Percentiles rank a stretch among this genome's conserved stretches.
Evolutionary conservation across 73 alveolate genomes (phyloP).

Genomic region (Paramecium primaurelia): DNA sequence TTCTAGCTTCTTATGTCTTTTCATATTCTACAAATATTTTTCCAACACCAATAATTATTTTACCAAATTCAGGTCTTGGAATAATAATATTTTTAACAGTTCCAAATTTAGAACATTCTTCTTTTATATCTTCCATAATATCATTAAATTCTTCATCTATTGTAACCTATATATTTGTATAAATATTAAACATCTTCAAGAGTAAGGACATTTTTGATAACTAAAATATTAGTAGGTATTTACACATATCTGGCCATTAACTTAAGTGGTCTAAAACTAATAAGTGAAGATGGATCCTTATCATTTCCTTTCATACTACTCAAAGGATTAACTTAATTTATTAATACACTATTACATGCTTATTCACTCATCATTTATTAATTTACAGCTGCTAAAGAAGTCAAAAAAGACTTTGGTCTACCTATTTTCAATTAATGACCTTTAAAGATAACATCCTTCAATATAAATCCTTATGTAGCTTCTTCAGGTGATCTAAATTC

Average conservation of each 20-base stretch:
- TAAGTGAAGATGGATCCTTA: neutral
- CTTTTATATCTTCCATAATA: conserved; percentile 64
- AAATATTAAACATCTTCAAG: conserved; percentile 34
- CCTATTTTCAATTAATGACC: conserved; percentile 88
- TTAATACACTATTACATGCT: neutral
- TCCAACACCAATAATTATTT: conserved; percentile 33
- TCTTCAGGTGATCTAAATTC: conserved; percentile 96
- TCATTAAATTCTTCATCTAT: conserved; percentile 65
- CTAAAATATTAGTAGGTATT: conserved; percentile 59
- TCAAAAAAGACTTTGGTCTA: conserved; percentile 81
- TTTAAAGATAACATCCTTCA: conserved; percentile 81
- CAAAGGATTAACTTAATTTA: neutral
- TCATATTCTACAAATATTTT: conserved; percentile 56
- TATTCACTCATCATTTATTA: conserved; percentile 21
- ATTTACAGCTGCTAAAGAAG: conserved; percentile 20
- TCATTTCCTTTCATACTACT: conserved; percentile 23
- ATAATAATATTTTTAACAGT: conserved; percentile 58
- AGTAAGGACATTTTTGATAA: conserved; percentile 43
- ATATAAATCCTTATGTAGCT: conserved; percentile 89
- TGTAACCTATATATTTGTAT: conserved; percentile 18
- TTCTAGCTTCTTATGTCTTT: conserved; percentile 56
- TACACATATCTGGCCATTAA: conserved; percentile 50
- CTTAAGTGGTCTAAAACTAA: neutral
- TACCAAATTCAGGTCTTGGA: conserved; percentile 67
- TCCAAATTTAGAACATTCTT: conserved; percentile 77